Evolutionary conservation across 2,329 filamentous ascomycete species (phyloP).

Genomic region (Achaetomium macrosporum): DNA sequence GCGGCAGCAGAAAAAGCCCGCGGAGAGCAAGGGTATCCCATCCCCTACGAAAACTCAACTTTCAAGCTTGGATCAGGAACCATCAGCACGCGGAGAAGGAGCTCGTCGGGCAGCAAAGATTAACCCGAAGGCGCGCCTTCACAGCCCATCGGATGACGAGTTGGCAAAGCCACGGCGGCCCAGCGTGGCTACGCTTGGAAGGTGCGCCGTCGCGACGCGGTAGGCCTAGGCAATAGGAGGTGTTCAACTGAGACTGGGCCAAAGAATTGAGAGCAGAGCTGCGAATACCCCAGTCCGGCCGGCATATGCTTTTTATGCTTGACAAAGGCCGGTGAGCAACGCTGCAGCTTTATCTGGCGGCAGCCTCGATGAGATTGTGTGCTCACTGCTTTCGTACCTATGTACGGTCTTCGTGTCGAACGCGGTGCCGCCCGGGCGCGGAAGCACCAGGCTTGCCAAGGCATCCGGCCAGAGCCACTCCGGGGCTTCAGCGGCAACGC

Average conservation of each 20-base stretch:
- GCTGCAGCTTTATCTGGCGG: constrained; percentile 5
- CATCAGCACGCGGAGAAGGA: neutral
- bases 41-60: neutral
- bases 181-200: constrained; percentile 2
- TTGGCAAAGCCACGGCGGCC: constrained; percentile 1
- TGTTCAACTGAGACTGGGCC: neutral
- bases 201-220: constrained; percentile 1
- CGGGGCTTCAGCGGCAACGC: neutral
- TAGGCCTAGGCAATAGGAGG: constrained; percentile 1
- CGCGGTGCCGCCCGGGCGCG: constrained; percentile 1
- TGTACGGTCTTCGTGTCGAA: neutral
- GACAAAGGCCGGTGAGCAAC: constrained; percentile 13
- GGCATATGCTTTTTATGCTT: constrained; percentile 12
- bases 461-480: neutral
- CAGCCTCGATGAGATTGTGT: constrained; percentile 13
- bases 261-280: constrained; percentile 1
- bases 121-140: constrained; percentile 7
- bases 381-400: constrained; percentile 15
- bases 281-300: neutral
- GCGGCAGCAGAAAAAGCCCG: constrained; percentile 11
- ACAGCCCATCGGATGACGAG: constrained; percentile 10
- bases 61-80: constrained; percentile 13
- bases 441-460: constrained; percentile 15
- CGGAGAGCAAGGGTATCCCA: constrained; percentile 15
- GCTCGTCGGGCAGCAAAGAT: constrained; percentile 20